A percentile compares a stretch with the other conserved stretches of the same genome.
Evolutionary conservation across 1,284 basidiomycete genomes (phyloP).

Genomic region (Pascua sp.): DNA sequence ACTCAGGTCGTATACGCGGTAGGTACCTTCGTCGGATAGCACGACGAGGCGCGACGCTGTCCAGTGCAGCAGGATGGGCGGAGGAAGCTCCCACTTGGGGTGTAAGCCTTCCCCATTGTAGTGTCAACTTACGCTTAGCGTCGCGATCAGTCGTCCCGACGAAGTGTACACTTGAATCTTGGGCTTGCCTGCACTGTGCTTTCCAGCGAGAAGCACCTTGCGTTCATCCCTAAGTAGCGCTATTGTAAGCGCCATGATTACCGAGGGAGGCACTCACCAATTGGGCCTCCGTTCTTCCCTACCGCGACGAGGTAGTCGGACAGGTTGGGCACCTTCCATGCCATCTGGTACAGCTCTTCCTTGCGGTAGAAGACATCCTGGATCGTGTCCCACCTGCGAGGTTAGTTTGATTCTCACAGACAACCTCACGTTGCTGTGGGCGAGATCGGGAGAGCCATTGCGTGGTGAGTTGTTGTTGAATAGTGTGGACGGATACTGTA

Average conservation of each 20-base stretch:
- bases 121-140: slow-evolving; percentile 45
- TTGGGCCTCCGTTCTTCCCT: slow-evolving; percentile 79
- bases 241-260: background rate
- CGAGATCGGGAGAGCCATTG: slow-evolving; percentile 19
- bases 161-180: slow-evolving; percentile 55
- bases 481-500: too few relatives aligned
- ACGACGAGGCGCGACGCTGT: slow-evolving; percentile 68
- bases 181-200: slow-evolving; percentile 64
- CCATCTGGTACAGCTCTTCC: slow-evolving; percentile 77
- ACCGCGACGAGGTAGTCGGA: slow-evolving; percentile 76
- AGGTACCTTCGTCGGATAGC: slow-evolving; percentile 86
- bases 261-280: slow-evolving; percentile 57
- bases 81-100: slow-evolving; percentile 43
- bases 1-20: slow-evolving; percentile 78
- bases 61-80: slow-evolving; percentile 37
- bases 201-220: slow-evolving; percentile 72
- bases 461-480: too few relatives aligned
- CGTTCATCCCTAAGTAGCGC: slow-evolving; percentile 83
- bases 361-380: slow-evolving; percentile 55
- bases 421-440: slow-evolving; percentile 24
- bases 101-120: slow-evolving; percentile 3
- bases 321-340: slow-evolving; percentile 74
- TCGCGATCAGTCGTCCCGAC: slow-evolving; percentile 47
- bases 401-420: background rate
- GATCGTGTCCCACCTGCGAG: slow-evolving; percentile 48